Evolutionary conservation across 306 rosid species (phyloP).

Genomic region (Castanea crenata): DNA sequence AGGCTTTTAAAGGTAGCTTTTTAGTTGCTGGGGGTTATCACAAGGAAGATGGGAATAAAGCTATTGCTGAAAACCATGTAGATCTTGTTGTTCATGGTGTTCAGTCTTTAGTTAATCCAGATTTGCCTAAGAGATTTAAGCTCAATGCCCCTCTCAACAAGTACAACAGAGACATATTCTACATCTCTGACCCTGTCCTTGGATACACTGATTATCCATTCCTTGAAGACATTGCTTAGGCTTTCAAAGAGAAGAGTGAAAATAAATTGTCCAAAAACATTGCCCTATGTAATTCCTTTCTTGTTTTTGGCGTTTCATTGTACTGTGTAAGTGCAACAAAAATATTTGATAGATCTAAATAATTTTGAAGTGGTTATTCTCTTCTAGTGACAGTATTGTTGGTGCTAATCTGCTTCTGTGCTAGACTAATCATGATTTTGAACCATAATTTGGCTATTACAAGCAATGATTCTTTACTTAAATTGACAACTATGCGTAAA

Average conservation of each 20-base stretch:
- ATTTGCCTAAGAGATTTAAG: conserved; percentile 64
- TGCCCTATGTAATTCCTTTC: background rate
- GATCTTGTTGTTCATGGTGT: conserved; percentile 46
- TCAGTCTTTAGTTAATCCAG: conserved; percentile 61
- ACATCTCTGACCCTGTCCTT: conserved; percentile 39
- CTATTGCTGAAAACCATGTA: conserved; percentile 38
- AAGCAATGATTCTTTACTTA: background rate
- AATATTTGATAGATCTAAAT: background rate
- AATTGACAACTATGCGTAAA: no score
- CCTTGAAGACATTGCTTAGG: conserved; percentile 29
- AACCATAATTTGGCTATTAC: background rate
- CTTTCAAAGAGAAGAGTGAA: background rate
- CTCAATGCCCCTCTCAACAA: conserved; percentile 58
- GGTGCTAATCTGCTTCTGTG: background rate
- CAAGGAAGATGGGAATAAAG: conserved; percentile 46
- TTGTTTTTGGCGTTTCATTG: background rate
- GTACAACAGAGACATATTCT: conserved; percentile 49
- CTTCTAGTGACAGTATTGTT: background rate
- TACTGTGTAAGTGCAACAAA: no score
- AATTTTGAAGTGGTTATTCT: background rate
- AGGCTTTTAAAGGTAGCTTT: conserved; percentile 61
- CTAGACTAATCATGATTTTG: background rate
- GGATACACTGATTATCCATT: conserved; percentile 73
- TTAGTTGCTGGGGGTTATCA: conserved; percentile 54
- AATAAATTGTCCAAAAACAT: background rate